These are phyloP conservation scores for Telopea speciosissima DNA, from an alignment of 177 flowering plant genomes.

Conservation along the genomic window DNA sequence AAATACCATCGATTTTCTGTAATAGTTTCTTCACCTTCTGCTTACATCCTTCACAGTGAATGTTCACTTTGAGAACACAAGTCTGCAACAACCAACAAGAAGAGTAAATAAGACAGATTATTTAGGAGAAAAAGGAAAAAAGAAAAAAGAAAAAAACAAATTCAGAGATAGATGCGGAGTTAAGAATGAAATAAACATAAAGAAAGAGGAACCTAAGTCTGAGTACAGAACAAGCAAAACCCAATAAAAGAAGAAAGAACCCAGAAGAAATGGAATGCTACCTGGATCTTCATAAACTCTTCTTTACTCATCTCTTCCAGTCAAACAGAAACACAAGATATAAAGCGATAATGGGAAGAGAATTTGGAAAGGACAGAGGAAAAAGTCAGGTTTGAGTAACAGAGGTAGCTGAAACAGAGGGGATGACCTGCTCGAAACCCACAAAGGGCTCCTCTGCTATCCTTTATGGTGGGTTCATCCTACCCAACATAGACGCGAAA, in stretches of 20 bases:
- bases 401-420: slow-evolving; percentile 3
- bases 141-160: neutral
- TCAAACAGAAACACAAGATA: neutral
- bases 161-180: neutral
- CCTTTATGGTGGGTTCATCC: neutral
- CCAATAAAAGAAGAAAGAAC: neutral
- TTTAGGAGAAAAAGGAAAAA: neutral
- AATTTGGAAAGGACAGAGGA: neutral
- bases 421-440: neutral
- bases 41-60: slow-evolving; percentile 97
- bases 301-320: slow-evolving; percentile 20
- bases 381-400: slow-evolving; percentile 7
- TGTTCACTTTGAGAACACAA: slow-evolving; percentile 29
- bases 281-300: slow-evolving; percentile 23
- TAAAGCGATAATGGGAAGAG: neutral
- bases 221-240: slow-evolving; percentile 12
- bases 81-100: slow-evolving; percentile 8
- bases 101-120: neutral
- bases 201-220: neutral
- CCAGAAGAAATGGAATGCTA: slow-evolving; percentile 1
- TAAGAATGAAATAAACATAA: neutral
- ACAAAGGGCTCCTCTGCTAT: neutral
- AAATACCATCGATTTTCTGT: slow-evolving; percentile 87
- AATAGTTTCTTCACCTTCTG: slow-evolving; percentile 90
- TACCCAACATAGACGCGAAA: slow-evolving; percentile 5